These are phyloP conservation scores for Draba incana DNA, from an alignment of 345 rosid genomes.

Conservation along the genomic window DNA sequence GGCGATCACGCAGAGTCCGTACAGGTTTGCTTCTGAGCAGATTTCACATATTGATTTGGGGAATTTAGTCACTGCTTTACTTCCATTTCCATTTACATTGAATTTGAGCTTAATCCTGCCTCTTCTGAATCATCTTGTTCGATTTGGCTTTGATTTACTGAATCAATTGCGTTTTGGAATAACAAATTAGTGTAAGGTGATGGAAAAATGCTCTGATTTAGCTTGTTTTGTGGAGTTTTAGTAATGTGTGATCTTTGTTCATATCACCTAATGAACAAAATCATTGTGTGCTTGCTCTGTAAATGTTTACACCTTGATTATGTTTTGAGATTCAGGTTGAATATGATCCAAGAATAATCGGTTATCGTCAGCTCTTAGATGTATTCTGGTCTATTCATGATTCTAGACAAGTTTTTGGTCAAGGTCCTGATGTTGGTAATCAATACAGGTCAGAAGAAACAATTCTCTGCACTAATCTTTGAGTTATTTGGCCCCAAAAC, in stretches of 20 bases:
- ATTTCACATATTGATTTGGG: not conserved
- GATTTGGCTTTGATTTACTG: slow-evolving; percentile 9
- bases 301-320: slow-evolving; percentile 1
- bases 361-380: slow-evolving; percentile 75
- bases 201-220: not conserved
- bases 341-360: slow-evolving; percentile 69
- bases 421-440: slow-evolving; percentile 95
- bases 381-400: slow-evolving; percentile 94
- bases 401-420: slow-evolving; percentile 90
- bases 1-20: slow-evolving; percentile 91
- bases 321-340: slow-evolving; percentile 60
- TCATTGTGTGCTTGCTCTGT: not conserved
- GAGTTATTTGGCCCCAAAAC: not conserved
- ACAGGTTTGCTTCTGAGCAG: slow-evolving; percentile 49
- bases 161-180: not conserved
- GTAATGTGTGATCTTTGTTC: slow-evolving; percentile 1
- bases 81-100: slow-evolving; percentile 7
- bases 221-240: slow-evolving; percentile 10
- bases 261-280: too few species aligned
- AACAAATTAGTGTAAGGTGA: not conserved
- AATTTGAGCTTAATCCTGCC: not conserved
- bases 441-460: slow-evolving; percentile 70
- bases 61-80: not conserved
- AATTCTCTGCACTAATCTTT: not conserved
- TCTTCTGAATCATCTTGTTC: not conserved